A percentile compares a stretch with the other conserved stretches of the same genome.
phyloP scores from a whole-genome alignment of 78 protist genomes.

The Mastigamoeba balamuthi region DNA sequence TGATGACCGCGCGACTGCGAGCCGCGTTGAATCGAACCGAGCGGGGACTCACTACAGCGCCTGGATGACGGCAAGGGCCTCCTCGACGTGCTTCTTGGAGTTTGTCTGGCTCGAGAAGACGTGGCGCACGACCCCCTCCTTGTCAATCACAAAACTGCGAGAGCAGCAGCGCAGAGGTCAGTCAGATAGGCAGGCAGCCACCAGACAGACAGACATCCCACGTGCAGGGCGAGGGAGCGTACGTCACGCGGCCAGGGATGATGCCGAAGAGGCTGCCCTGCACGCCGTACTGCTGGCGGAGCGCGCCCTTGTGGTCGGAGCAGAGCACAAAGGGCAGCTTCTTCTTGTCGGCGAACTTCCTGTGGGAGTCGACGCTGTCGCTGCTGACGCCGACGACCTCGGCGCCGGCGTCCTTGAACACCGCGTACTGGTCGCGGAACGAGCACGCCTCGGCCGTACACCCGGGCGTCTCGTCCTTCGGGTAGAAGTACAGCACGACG shows the following conservation, averaged over 20 bases:
- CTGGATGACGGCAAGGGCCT: conserved; percentile 16
- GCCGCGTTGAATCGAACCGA: no score
- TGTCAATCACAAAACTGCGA: conserved; percentile 45
- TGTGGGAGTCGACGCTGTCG: conserved; percentile 18
- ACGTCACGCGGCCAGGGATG: conserved; percentile 32
- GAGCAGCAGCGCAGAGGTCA: no score
- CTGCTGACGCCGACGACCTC: conserved; percentile 23
- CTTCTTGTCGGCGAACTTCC: conserved; percentile 19
- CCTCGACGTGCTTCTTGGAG: conserved; percentile 13
- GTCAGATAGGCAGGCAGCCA: no score
- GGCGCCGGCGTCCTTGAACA: conserved; percentile 15
- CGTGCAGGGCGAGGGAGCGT: no score
- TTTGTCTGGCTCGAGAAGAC: neutral
- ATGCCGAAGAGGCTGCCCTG: conserved; percentile 3
- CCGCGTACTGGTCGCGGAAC: conserved; percentile 27
- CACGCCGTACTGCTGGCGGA: conserved; percentile 22
- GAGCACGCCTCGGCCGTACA: conserved; percentile 35
- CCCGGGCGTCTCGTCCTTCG: conserved; percentile 30
- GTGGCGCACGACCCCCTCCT: conserved; percentile 12
- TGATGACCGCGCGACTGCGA: no score
- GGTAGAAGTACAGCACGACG: no score
- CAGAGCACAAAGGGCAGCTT: conserved; percentile 31
- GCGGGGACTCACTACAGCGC: no score
- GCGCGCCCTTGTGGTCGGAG: conserved; percentile 3
- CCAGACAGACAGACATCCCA: no score